These are phyloP conservation scores for Mastigamoeba balamuthi DNA, from an alignment of 78 protist species.

Conservation along the genomic window DNA sequence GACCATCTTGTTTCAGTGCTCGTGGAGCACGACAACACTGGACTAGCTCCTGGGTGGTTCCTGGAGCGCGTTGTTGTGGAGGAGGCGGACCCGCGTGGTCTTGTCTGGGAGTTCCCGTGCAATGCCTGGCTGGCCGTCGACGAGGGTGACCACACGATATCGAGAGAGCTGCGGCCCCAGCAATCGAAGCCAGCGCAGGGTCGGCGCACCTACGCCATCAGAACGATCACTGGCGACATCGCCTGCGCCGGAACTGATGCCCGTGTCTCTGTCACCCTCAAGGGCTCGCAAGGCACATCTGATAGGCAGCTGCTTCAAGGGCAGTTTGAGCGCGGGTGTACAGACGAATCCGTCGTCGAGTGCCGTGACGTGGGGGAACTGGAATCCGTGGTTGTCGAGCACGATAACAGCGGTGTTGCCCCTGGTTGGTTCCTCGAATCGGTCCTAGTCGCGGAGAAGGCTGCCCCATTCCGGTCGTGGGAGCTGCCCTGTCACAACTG, in stretches of 20 bases:
- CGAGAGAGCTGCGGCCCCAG: not conserved
- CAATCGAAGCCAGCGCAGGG: no score
- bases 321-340: not conserved
- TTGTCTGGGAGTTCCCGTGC: not conserved
- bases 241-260: slow-evolving; percentile 1
- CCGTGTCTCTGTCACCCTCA: not conserved
- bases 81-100: not conserved
- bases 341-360: not conserved
- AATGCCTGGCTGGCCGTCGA: not conserved
- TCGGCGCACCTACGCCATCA: not conserved
- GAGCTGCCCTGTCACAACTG: not conserved
- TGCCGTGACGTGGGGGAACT: not conserved
- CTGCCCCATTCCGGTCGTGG: not conserved
- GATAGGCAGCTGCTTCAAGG: not conserved
- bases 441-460: not conserved
- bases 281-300: not conserved
- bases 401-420: not conserved
- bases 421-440: slow-evolving; percentile 10
- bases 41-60: not conserved
- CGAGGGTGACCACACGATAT: not conserved
- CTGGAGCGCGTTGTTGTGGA: not conserved
- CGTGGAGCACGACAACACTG: not conserved
- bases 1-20: not conserved
- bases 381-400: not conserved
- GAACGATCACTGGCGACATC: not conserved